phyloP scores from a whole-genome alignment of 129 eudicot species.

The Chrysanthemum lavandulifolium region DNA sequence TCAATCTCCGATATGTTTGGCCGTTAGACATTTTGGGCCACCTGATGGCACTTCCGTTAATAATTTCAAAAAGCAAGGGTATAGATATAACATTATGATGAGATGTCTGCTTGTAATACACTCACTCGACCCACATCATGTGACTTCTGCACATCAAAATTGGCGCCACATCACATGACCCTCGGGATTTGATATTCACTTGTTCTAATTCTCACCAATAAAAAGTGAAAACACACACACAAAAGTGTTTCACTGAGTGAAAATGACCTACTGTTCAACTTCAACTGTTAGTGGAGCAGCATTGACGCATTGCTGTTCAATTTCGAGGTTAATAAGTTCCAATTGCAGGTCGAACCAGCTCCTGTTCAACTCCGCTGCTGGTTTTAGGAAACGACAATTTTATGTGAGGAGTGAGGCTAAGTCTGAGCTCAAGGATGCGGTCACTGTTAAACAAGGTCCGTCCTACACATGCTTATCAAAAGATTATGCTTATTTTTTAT shows the following conservation, averaged over 20 bases:
- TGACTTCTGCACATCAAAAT: conserved; percentile 16
- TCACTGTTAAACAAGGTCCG: conserved; percentile 48
- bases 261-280: conserved; percentile 47
- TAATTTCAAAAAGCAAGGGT: not conserved
- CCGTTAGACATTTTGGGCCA: not conserved
- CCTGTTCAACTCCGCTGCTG: conserved; percentile 18
- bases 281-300: conserved; percentile 30
- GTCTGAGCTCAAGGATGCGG: conserved; percentile 40
- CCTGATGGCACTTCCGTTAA: conserved; percentile 25
- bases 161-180: conserved; percentile 31
- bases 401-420: conserved; percentile 45
- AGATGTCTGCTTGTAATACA: conserved; percentile 19
- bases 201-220: conserved; percentile 19
- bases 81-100: not conserved
- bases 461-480: not conserved
- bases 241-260: not conserved
- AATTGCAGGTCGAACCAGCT: conserved; percentile 31
- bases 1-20: too few species aligned
- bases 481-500: too few species aligned
- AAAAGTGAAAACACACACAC: not conserved
- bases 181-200: conserved; percentile 39
- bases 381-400: conserved; percentile 36
- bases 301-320: conserved; percentile 34
- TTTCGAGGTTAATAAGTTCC: conserved; percentile 33
- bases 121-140: conserved; percentile 42